A percentile compares a stretch with the other conserved stretches of the same genome.
Evolutionary conservation across 306 rosid species (phyloP).

Genomic region (Fragaria nilgerrensis): DNA sequence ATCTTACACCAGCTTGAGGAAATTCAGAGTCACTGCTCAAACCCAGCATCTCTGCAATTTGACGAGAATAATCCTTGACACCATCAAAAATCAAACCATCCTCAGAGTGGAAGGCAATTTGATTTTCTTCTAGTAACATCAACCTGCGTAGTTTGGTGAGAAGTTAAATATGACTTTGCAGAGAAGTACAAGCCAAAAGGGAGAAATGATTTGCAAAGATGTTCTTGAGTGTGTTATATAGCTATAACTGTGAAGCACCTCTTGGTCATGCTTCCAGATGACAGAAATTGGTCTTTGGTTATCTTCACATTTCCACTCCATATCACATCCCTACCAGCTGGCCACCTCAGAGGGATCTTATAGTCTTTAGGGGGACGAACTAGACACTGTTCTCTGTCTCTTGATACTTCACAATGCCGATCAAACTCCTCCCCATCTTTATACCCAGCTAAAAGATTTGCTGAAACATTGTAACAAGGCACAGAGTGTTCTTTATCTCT

Average conservation of each 20-base stretch:
- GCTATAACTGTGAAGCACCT: slow-evolving; percentile 46
- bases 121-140: slow-evolving; percentile 98
- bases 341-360: slow-evolving; percentile 91
- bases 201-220: slow-evolving; percentile 1
- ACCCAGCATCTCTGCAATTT: slow-evolving; percentile 95
- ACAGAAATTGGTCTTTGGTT: slow-evolving; percentile 94
- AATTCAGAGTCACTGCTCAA: slow-evolving; percentile 75
- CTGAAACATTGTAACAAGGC: slow-evolving; percentile 90
- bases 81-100: slow-evolving; percentile 82
- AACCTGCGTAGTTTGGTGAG: slow-evolving; percentile 43
- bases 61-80: slow-evolving; percentile 91
- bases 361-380: slow-evolving; percentile 99
- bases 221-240: background rate
- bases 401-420: slow-evolving; percentile 70
- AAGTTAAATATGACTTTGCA: slow-evolving; percentile 12
- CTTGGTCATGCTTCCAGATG: slow-evolving; percentile 98
- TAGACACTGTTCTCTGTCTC: slow-evolving; percentile 56
- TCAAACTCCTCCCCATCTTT: slow-evolving; percentile 89
- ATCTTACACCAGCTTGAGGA: slow-evolving; percentile 86
- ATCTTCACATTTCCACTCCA: slow-evolving; percentile 98
- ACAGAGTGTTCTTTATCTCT: slow-evolving; percentile 83
- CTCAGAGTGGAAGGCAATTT: slow-evolving; percentile 93
- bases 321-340: slow-evolving; percentile 86
- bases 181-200: slow-evolving; percentile 11
- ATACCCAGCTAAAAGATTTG: slow-evolving; percentile 59